Conservation (phyloP, 2,329 filamentous ascomycete species). For the Phoma sp. region DNA sequence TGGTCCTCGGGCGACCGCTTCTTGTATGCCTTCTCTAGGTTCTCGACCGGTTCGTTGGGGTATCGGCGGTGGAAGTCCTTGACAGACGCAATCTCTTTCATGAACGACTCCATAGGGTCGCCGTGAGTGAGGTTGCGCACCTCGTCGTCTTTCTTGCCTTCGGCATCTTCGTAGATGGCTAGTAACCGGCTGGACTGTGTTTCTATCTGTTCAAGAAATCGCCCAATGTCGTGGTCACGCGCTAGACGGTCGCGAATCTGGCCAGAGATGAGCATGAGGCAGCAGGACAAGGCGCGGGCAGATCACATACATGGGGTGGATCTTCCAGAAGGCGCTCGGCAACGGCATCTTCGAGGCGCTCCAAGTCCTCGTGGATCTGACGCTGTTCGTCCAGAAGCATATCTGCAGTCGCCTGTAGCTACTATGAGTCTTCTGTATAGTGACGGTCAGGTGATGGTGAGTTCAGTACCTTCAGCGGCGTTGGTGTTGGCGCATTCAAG, state of each 20-base stretch:
- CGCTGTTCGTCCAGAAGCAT: constrained; percentile 94
- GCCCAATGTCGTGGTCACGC: constrained; percentile 88
- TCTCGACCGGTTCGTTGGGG: constrained; percentile 93
- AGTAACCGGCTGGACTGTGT: constrained; percentile 81
- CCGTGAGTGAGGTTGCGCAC: constrained; percentile 83
- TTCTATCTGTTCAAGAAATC: constrained; percentile 87
- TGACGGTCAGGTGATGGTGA: constrained; percentile 15
- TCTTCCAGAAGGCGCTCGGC: constrained; percentile 88
- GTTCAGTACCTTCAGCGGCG: constrained; percentile 34
- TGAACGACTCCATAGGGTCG: constrained; percentile 90
- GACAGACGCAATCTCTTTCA: constrained; percentile 79
- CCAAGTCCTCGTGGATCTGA: constrained; percentile 93
- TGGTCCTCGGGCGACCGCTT: constrained; percentile 69
- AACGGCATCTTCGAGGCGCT: constrained; percentile 92
- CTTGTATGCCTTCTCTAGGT: constrained; percentile 91
- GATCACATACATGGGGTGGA: constrained; percentile 75
- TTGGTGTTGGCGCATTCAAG: constrained; percentile 18
- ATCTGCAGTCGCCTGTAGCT: constrained; percentile 30
- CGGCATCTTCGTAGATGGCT: constrained; percentile 82
- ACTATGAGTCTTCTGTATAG: constrained; percentile 25
- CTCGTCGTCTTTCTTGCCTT: constrained; percentile 75
- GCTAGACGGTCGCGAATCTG: constrained; percentile 88
- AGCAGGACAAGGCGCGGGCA: neutral
- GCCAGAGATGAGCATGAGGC: constrained; percentile 8
- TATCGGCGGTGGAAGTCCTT: constrained; percentile 90